A percentile compares a stretch with the other conserved stretches of the same genome.
These are phyloP conservation scores for Penicillium manginii DNA, from an alignment of 495 filamentous ascomycete genomes.

Conservation along the genomic window DNA sequence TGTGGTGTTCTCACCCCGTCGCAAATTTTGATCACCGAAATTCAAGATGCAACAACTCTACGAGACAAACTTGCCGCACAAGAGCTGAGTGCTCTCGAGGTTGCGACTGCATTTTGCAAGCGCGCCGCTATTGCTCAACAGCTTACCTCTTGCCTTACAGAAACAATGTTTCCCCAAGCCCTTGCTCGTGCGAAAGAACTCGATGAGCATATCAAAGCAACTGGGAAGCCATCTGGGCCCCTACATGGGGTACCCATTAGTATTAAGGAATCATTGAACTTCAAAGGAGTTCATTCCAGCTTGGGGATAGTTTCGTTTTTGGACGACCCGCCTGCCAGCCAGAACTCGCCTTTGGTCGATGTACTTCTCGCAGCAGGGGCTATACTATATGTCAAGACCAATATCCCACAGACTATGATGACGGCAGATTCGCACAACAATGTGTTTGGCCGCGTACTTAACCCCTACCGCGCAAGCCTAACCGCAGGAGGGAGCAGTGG, in stretches of 20 bases:
- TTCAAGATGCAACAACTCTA: conserved; percentile 6
- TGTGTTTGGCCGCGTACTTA: conserved; percentile 50
- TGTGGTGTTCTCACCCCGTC: conserved; percentile 1
- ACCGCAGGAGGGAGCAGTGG: conserved; percentile 63
- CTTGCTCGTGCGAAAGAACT: conserved; percentile 46
- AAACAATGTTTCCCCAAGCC: conserved; percentile 63
- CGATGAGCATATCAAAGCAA: conserved; percentile 25
- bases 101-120: conserved; percentile 13
- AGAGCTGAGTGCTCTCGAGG: conserved; percentile 50
- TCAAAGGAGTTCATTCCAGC: conserved; percentile 42
- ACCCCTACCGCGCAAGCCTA: conserved; percentile 54
- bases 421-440: conserved; percentile 49
- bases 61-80: conserved; percentile 24
- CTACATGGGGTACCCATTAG: conserved; percentile 62
- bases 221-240: conserved; percentile 40
- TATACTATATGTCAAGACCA: conserved; percentile 43
- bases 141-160: conserved; percentile 14
- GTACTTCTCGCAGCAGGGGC: conserved; percentile 15
- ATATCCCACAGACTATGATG: conserved; percentile 48
- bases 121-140: neutral
- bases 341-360: conserved; percentile 42
- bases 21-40: conserved; percentile 5
- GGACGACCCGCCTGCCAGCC: neutral
- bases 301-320: neutral
- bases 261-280: conserved; percentile 64